Base-by-base conservation (phyloP, 2,329 filamentous ascomycete species). In the Arachnopeziza araneosa region DNA sequence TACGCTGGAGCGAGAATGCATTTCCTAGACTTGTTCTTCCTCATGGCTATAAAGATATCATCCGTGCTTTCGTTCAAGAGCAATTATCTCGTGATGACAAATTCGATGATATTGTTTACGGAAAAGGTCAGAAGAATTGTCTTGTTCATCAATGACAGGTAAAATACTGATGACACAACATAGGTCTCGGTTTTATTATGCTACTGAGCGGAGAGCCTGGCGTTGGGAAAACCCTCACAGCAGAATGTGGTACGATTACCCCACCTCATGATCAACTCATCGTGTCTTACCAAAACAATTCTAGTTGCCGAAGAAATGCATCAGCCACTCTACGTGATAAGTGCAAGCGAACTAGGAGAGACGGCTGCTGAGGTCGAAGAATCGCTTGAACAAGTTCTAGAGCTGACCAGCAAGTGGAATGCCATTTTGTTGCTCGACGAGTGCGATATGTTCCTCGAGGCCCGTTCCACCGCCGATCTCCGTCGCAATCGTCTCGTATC, bases 321-420 rank as follows among this genome's bases (percentile, higher is more conserved):
- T 7, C 54, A 62, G 9, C 69, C 69, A 9, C 59, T 71, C 1
- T 67, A 68, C 52, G 62, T 63, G 57, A 62, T 71, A 73, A 75
- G 76, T 54, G 64, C 66, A 0, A 57, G 61, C 3, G 61, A 63
- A 36, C 22, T 63, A 6, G 61, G 61, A 2, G 50, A 56, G 19
- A 55, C 55, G 24, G 44, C 26, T 17, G 52, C 52, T 1, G 72
- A 63, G 44, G 62, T 64, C 91, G 71, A 76, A 76, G 12, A 85
- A 86, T 66, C 79, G 91, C 32, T 83, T 82, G 68, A 83, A 56
- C 64, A 83, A 61, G 87, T 89, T 59, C 80, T 93, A 62, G 86
- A 90, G 69, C 86, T 93, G 62, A 88, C 88, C 1, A 85, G 89
- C 62, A 81, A 80, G 1, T 91, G 88, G 88, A 85, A 87, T 52